Evolutionary conservation across 1,284 basidiomycete species (phyloP).

Genomic region (Puccinia horiana): DNA sequence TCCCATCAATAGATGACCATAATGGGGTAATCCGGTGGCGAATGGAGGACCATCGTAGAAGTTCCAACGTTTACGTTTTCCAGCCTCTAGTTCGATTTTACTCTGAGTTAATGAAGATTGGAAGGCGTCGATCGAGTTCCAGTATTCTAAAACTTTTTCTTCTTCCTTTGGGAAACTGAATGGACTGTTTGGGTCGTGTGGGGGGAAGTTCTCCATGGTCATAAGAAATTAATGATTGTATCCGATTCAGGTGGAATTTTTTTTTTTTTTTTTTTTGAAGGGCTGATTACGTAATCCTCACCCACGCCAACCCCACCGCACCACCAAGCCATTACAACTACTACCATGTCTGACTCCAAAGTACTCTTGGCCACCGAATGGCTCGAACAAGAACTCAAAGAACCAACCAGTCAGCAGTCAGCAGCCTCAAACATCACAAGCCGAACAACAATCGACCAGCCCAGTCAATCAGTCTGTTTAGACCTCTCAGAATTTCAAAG

Average conservation of each 20-base stretch:
- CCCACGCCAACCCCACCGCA: too few relatives aligned
- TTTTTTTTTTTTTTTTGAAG: background rate
- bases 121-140: slow-evolving; percentile 97
- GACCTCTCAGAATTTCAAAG: slow-evolving; percentile 39
- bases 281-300: too few relatives aligned
- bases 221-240: too few relatives aligned
- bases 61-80: slow-evolving; percentile 46
- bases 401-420: too few relatives aligned
- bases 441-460: background rate
- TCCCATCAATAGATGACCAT: slow-evolving; percentile 70
- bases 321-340: background rate
- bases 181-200: slow-evolving; percentile 64
- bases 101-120: slow-evolving; percentile 83
- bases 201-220: slow-evolving; percentile 11
- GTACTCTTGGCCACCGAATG: slow-evolving; percentile 16
- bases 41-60: slow-evolving; percentile 99
- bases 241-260: background rate
- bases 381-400: slow-evolving; percentile 16
- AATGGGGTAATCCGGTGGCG: slow-evolving; percentile 94
- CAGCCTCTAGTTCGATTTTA: slow-evolving; percentile 63
- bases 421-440: too few relatives aligned
- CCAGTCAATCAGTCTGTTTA: background rate
- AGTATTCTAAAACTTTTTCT: slow-evolving; percentile 85
- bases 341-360: background rate
- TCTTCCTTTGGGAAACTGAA: slow-evolving; percentile 92